Base-by-base conservation (phyloP, 2,329 filamentous ascomycete species). In the Coniosporium tulheliwenetii region DNA sequence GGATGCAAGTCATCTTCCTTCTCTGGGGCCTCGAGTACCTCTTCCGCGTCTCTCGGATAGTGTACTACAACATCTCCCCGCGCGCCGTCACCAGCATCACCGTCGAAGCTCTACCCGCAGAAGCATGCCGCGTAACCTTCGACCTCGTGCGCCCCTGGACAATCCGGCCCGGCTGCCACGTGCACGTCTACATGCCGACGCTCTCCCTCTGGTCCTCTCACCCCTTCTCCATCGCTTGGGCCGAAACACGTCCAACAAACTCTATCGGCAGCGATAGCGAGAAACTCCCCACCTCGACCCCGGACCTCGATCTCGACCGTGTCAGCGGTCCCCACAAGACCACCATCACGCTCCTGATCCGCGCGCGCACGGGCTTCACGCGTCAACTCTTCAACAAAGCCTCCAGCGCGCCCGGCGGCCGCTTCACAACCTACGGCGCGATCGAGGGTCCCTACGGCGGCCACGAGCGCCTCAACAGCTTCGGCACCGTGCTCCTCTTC, bases 391-490 rank as follows among this genome's bases (percentile, higher is more conserved):
- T 78, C 65, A 70, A 80, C 52, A 75, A 74, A 50, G 81, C 81
- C 4, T 65, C 73, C 37, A 67, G 69, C n/a, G 62, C 67, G 16
- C 71, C 75, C 2, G 75, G 71, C 43, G 75, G 79, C 42, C 69
- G 67, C 33, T 69, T 84, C 52, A 63, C 67, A 15, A 79, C 79
- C 5, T 74, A 62, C 31, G 82, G 79, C 47, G 70, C 77, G 37
- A 74, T 82, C 35, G 83, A 89, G 59, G 83, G 83, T 0, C 83
- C 83, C 0, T 89, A 89, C 52, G 71, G 81, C 38, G 80, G 77
- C 32, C 69, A 79, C 53, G 79, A 85, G 55, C 69, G 66, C 47
- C 69, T 87, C 55, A 70, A 78, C 44, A 85, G 79, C 1, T 87
- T 85, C 58, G 83, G 83, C 47, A 85, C 81, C 0, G 77, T 81